These are phyloP conservation scores for Pythium guiyangense DNA, from an alignment of 352 stramenopile species.

Conservation along the genomic window DNA sequence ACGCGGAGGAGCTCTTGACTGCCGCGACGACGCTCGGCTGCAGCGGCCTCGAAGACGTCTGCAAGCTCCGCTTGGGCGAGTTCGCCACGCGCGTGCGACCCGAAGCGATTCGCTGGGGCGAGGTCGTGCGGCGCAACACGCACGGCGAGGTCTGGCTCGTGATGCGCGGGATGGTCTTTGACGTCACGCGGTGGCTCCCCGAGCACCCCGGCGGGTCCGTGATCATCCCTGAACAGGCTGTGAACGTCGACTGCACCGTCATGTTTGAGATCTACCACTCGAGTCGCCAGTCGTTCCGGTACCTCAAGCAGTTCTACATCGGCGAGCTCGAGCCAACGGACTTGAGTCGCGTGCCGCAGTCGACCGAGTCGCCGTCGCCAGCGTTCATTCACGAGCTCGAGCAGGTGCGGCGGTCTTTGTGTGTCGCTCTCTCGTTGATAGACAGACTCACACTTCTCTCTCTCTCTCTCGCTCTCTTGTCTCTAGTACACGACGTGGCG, in stretches of 20 bases:
- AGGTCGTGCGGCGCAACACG: constrained; percentile 73
- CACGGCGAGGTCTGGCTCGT: constrained; percentile 79
- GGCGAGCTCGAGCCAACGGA: constrained; percentile 76
- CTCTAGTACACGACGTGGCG: constrained; percentile 84
- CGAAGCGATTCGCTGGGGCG: constrained; percentile 73
- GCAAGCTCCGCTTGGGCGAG: constrained; percentile 59
- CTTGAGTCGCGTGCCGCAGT: constrained; percentile 39
- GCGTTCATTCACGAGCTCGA: constrained; percentile 75
- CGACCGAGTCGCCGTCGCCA: constrained; percentile 42
- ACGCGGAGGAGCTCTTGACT: constrained; percentile 66
- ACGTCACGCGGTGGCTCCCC: constrained; percentile 86
- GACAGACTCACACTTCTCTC: neutral
- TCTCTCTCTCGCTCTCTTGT: no score
- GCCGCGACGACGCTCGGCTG: constrained; percentile 69
- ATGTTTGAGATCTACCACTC: constrained; percentile 93
- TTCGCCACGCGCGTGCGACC: constrained; percentile 82
- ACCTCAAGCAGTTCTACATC: constrained; percentile 91
- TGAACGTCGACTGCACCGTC: constrained; percentile 86
- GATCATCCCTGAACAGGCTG: constrained; percentile 79
- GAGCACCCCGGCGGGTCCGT: constrained; percentile 83
- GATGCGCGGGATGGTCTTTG: constrained; percentile 87
- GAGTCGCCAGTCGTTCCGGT: constrained; percentile 88
- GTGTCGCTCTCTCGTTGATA: no score
- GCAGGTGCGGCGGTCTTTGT: constrained; percentile 25
- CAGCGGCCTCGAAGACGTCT: constrained; percentile 74